Base-by-base conservation (phyloP, 768 basidiomycete genomes). In the Leccinellum albellum region DNA sequence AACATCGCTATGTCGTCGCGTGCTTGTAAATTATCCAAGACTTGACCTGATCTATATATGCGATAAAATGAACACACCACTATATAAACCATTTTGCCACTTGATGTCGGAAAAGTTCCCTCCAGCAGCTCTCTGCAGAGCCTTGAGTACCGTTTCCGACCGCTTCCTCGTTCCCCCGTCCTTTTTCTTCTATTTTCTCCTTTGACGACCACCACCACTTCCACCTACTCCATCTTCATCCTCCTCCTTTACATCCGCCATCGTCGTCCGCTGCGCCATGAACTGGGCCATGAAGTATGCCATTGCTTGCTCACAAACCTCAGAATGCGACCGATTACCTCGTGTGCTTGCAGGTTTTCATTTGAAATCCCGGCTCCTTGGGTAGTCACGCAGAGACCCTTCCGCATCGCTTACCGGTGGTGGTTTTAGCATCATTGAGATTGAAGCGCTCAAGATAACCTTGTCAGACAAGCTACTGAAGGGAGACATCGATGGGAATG, bases 211-310 rank as follows among this genome's bases (percentile, higher is more conserved):
- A 6, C 47, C 17, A 12, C 15, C 47, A 29, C 47, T 49, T 49
- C 47, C 59, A 20, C 35, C 35, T 1, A 32, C 28, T 0, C 46
- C 61, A 0, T 55, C 64, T 10, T 56, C 65, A 3, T 66, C 64
- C 2, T 66, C 65, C 5, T 67, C 66, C 20, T 50, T 62, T 13
- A 44, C 47, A 12, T 65, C 63, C 0, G 7, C 71, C 20, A 64
- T 20, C n/a, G 31, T 28, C 14, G 54, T 55, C 8, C 48, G 55
- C n/a, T 66, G 64, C 7, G 66, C 57, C 88, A 49, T 91, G 64
- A 94, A 89, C 64, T 90, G 85, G 2, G 85, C 85, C 2, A 96
- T 78, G 64, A 96, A 96, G 54, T 73, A 74, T 1, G 85, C 89
- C 9, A 94, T 75, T 13, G 78, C 85, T 57, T 78, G 73, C 71